Percentiles rank a stretch among this genome's conserved stretches.
phyloP scores from a whole-genome alignment of 2,329 filamentous ascomycete species.

The Rhinocladiella mackenziei region DNA sequence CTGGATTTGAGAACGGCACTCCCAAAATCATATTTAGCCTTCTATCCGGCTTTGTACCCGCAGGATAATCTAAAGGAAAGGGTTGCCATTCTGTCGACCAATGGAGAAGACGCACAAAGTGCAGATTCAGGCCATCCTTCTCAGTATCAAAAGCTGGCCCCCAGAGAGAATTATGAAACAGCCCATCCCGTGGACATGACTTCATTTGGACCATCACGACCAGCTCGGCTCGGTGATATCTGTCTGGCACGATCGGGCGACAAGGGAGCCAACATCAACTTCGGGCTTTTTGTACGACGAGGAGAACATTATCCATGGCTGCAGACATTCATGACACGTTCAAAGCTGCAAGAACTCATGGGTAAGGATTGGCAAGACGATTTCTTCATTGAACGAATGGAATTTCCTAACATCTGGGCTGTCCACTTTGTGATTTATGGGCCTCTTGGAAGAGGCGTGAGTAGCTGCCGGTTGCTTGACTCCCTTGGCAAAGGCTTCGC shows the following conservation, averaged over 20 bases:
- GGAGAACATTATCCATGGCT: constrained; percentile 36
- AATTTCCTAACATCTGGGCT: constrained; percentile 44
- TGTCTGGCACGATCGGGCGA: constrained; percentile 44
- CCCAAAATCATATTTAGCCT: constrained; percentile 41
- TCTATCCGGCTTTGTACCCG: constrained; percentile 39
- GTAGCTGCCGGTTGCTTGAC: constrained; percentile 48
- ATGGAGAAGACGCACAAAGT: constrained; percentile 27
- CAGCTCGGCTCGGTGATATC: constrained; percentile 42
- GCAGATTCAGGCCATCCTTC: constrained; percentile 24
- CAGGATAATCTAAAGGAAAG: constrained; percentile 33
- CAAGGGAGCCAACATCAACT: constrained; percentile 42
- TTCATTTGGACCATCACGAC: constrained; percentile 32
- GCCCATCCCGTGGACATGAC: constrained; percentile 17
- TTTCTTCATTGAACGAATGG: constrained; percentile 46
- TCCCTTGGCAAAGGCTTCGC: constrained; percentile 52
- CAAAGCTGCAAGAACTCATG: constrained; percentile 39
- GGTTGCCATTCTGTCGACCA: constrained; percentile 29
- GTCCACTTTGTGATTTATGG: constrained; percentile 53
- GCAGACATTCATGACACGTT: constrained; percentile 39
- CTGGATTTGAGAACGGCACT: constrained; percentile 42
- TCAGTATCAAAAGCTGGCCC: constrained; percentile 26
- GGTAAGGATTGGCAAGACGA: constrained; percentile 45
- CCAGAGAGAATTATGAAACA: constrained; percentile 22
- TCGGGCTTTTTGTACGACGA: constrained; percentile 38
- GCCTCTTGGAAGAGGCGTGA: constrained; percentile 45